Percentiles rank a stretch among this genome's conserved stretches.
Conservation (phyloP, 257 asterid genomes). For the Gentiana macrophylla region DNA sequence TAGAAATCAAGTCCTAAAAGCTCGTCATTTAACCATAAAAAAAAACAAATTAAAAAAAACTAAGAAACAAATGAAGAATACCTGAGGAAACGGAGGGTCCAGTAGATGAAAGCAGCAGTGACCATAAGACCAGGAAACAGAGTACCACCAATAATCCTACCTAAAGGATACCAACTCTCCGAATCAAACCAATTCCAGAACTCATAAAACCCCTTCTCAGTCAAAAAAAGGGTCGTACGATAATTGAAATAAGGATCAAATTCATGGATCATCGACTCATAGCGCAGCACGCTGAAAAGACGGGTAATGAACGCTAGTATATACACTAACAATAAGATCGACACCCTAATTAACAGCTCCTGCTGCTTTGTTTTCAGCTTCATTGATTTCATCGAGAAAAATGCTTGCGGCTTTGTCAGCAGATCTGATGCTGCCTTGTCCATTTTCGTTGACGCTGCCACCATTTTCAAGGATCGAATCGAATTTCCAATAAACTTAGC, state of each 20-base stretch:
- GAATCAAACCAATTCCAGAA: constrained; percentile 99
- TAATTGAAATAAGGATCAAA: constrained; percentile 98
- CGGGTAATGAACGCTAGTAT: constrained; percentile 78
- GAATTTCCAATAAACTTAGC: neutral
- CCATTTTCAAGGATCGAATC: constrained; percentile 4
- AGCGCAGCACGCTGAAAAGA: constrained; percentile 83
- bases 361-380: constrained; percentile 94
- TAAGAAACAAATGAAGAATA: constrained; percentile 3
- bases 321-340: constrained; percentile 71
- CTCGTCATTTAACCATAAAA: too few species aligned
- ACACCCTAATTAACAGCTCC: constrained; percentile 77
- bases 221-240: constrained; percentile 79
- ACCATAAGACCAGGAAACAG: constrained; percentile 98
- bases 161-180: constrained; percentile 98
- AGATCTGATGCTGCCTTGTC: constrained; percentile 13
- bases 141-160: constrained; percentile 90
- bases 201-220: constrained; percentile 73
- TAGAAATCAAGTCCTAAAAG: too few species aligned
- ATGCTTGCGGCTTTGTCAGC: constrained; percentile 11
- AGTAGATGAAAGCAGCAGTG: constrained; percentile 85
- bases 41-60: neutral
- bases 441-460: constrained; percentile 5
- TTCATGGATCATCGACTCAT: constrained; percentile 99
- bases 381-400: constrained; percentile 34
- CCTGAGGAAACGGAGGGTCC: constrained; percentile 85